Evolutionary conservation across 306 rosid genomes (phyloP).

Genomic region (Pueraria montana): DNA sequence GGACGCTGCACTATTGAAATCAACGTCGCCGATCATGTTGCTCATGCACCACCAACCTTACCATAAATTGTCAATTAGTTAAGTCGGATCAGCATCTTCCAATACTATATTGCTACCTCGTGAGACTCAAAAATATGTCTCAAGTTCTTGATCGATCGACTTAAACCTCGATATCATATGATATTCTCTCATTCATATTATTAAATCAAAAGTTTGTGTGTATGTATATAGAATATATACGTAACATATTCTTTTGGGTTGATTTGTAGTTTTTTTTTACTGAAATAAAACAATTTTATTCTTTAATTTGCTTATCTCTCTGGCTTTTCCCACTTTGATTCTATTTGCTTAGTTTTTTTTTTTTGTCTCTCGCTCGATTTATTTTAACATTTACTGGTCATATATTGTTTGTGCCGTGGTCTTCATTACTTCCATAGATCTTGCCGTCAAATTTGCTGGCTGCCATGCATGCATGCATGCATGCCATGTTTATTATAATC

Average conservation of each 20-base stretch:
- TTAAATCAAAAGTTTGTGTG: background rate
- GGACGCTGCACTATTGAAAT: conserved; percentile 44
- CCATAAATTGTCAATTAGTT: background rate
- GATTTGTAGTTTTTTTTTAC: background rate
- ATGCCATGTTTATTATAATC: conserved; percentile 21
- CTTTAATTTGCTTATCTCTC: conserved; percentile 12
- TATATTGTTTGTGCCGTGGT: background rate
- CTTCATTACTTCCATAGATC: background rate
- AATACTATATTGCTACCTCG: background rate
- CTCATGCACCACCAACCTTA: conserved; percentile 33
- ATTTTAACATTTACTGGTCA: background rate
- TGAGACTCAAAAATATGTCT: background rate
- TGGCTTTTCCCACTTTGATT: background rate
- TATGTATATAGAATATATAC: conserved; percentile 8
- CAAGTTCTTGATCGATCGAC: background rate
- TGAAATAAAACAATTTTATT: conserved; percentile 20
- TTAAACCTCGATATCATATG: background rate
- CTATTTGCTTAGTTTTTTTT: background rate
- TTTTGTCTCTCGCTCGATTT: background rate
- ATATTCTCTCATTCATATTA: background rate
- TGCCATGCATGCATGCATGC: conserved; percentile 46
- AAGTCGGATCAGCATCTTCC: background rate
- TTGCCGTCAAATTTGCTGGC: conserved; percentile 24
- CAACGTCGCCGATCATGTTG: background rate
- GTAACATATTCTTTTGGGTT: background rate